These are phyloP conservation scores for Eimeria praecox DNA, from an alignment of 169 alveolate genomes.

Conservation along the genomic window DNA sequence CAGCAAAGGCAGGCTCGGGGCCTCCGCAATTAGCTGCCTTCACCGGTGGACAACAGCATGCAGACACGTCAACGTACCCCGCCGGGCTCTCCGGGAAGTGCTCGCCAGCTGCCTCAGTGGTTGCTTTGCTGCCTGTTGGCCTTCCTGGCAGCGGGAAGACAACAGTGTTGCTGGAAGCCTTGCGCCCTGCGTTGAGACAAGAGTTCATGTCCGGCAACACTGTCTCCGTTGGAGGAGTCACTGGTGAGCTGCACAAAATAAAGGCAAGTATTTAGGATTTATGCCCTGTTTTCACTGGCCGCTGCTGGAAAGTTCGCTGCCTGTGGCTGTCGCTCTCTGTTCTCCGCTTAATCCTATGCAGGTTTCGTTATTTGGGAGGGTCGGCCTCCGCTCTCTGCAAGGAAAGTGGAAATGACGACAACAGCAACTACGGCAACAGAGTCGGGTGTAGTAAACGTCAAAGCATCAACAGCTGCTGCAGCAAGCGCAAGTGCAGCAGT, in stretches of 20 bases:
- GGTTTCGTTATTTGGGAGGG: slow-evolving; percentile 56
- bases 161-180: slow-evolving; percentile 46
- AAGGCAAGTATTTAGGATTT: background rate
- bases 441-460: background rate
- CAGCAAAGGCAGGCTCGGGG: background rate
- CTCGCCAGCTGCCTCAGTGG: slow-evolving; percentile 17
- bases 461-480: background rate
- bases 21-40: background rate
- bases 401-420: background rate
- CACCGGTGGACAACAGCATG: background rate
- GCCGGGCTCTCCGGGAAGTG: background rate
- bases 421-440: background rate
- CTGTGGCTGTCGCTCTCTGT: background rate
- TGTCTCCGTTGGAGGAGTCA: slow-evolving; percentile 23
- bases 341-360: background rate
- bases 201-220: slow-evolving; percentile 37
- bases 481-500: background rate
- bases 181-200: slow-evolving; percentile 62
- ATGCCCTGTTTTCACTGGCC: background rate
- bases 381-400: background rate
- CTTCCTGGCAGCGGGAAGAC: slow-evolving; percentile 75
- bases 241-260: background rate
- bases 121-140: slow-evolving; percentile 67
- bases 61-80: background rate
- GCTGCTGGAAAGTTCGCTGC: background rate